A percentile compares a stretch with the other conserved stretches of the same genome.
Conservation (phyloP, 805 yeast genomes). For the Yamadazyma nakazawae region DNA sequence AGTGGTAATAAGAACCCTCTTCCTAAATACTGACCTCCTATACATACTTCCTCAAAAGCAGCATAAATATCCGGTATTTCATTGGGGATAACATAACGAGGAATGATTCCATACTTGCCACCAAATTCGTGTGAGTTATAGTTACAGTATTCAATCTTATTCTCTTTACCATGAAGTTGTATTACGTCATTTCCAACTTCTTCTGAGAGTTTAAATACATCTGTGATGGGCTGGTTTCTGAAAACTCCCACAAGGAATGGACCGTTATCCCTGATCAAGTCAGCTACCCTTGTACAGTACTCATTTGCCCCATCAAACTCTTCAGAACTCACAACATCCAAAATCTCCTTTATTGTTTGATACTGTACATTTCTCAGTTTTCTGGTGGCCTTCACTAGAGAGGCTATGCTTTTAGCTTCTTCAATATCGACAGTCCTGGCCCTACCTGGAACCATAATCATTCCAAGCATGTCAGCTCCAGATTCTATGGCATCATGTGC, state of each 20-base stretch:
- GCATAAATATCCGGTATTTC: constrained; percentile 40
- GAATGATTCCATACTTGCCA: constrained; percentile 58
- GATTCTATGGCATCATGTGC: constrained; percentile 65
- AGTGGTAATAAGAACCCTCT: constrained; percentile 54
- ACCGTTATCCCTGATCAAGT: constrained; percentile 39
- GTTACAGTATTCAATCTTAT: constrained; percentile 50
- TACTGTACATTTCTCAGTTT: constrained; percentile 15
- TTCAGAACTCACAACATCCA: constrained; percentile 13
- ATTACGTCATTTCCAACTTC: constrained; percentile 66
- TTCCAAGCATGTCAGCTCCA: constrained; percentile 80
- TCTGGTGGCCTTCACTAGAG: constrained; percentile 25
- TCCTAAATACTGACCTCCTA: constrained; percentile 14
- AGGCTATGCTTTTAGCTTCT: constrained; percentile 27
- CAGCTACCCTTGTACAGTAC: constrained; percentile 26
- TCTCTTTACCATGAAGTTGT: constrained; percentile 76
- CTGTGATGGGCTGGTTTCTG: constrained; percentile 70
- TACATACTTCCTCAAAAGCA: constrained; percentile 13
- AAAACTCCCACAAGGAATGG: constrained; percentile 88
- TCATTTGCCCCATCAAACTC: constrained; percentile 16
- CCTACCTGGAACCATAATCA: constrained; percentile 82
- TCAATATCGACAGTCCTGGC: constrained; percentile 57
- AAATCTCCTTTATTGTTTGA: constrained; percentile 18
- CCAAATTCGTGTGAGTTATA: constrained; percentile 30
- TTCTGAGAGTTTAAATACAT: constrained; percentile 45
- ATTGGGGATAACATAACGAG: constrained; percentile 61